Conservation (phyloP, 106 monocot species). For the Allium sativum region DNA sequence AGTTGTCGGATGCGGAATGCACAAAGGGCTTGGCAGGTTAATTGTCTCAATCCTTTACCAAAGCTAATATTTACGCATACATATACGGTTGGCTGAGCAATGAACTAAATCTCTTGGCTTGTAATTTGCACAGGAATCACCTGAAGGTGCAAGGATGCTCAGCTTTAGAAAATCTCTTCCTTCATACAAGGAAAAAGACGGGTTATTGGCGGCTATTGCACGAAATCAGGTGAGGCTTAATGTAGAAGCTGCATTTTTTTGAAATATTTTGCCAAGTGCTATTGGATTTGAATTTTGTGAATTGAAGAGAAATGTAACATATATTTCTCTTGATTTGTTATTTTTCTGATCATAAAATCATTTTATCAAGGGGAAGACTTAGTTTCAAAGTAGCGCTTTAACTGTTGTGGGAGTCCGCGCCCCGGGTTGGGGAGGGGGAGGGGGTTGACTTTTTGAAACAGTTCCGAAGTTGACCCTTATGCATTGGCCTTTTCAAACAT, state of each 20-base stretch:
- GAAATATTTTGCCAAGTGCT: not conserved
- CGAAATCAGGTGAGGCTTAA: constrained; percentile 71
- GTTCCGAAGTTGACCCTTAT: no score
- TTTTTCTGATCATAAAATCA: not conserved
- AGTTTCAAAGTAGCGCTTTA: no score
- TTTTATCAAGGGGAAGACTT: no score
- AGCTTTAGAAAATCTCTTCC: constrained; percentile 91
- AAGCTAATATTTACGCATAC: not conserved
- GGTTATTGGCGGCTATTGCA: constrained; percentile 85
- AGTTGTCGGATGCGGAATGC: constrained; percentile 79
- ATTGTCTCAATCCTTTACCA: not conserved
- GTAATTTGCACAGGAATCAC: constrained; percentile 60
- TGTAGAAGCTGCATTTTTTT: not conserved
- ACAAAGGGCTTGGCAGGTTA: constrained; percentile 94
- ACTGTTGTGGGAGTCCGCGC: no score
- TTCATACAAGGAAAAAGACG: constrained; percentile 84
- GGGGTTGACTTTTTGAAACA: no score
- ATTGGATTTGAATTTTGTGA: no score
- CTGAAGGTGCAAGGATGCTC: constrained; percentile 81
- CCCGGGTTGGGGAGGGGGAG: no score
- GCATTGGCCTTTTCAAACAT: no score
- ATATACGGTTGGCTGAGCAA: not conserved
- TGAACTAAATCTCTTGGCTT: not conserved
- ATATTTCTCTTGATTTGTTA: no score
- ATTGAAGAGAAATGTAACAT: no score